These are phyloP conservation scores for Chenopodium formosanum DNA, from an alignment of 148 eudicot species.

Conservation along the genomic window DNA sequence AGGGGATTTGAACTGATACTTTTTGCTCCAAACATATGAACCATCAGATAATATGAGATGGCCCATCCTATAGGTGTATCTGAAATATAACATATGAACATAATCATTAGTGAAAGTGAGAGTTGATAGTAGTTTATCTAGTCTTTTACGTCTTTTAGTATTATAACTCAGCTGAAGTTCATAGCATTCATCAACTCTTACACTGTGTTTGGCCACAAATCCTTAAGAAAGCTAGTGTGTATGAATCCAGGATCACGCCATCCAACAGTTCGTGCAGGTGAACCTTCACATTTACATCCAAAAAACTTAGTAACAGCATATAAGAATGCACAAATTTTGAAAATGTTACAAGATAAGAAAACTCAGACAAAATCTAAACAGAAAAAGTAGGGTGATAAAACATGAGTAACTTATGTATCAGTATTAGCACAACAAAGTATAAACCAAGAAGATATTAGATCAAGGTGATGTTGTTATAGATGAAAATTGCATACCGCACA, in stretches of 20 bases:
- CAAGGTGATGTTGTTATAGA: neutral
- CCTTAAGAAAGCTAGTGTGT: neutral
- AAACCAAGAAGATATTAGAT: neutral
- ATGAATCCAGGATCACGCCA: neutral
- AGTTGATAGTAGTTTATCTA: neutral
- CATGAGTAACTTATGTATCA: neutral
- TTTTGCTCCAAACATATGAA: constrained; percentile 51
- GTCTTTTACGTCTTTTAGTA: neutral
- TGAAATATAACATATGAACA: neutral
- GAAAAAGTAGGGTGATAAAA: neutral
- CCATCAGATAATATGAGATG: constrained; percentile 38
- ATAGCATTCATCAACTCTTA: neutral
- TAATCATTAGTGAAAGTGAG: neutral
- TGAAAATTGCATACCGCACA: constrained; percentile 54
- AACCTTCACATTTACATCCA: neutral
- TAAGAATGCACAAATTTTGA: too few relatives aligned
- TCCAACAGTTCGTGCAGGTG: neutral
- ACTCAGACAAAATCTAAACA: neutral
- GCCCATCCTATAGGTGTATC: neutral
- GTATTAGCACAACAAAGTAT: too few relatives aligned
- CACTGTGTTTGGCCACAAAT: neutral
- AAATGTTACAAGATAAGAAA: too few relatives aligned
- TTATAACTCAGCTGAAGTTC: neutral
- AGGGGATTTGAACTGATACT: constrained; percentile 49
- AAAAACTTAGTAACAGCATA: too few relatives aligned